Evolutionary conservation across 805 yeast genomes (phyloP).

Genomic region (Suhomyces prunicola): DNA sequence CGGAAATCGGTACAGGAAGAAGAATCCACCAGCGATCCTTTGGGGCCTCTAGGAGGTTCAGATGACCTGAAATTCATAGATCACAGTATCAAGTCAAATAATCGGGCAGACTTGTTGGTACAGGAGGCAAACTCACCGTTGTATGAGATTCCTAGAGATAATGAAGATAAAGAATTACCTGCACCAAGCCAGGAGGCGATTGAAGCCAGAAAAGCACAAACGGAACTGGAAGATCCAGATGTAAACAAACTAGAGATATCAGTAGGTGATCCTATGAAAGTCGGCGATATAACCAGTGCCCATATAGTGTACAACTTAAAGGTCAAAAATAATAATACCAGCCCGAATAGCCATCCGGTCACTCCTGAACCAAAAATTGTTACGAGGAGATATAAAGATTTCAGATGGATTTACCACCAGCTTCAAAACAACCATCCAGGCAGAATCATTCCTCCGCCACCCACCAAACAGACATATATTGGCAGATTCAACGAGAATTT

Average conservation of each 20-base stretch:
- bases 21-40: conserved; percentile 12
- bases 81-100: conserved; percentile 17
- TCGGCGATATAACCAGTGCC: conserved; percentile 85
- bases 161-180: neutral
- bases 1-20: neutral
- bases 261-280: conserved; percentile 88
- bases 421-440: conserved; percentile 87
- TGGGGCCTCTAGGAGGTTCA: conserved; percentile 28
- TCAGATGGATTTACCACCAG: conserved; percentile 91
- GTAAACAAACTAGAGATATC: conserved; percentile 52
- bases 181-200: neutral
- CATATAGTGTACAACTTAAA: conserved; percentile 84
- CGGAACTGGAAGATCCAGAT: neutral
- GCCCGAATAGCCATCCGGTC: conserved; percentile 10
- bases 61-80: conserved; percentile 12
- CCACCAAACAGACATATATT: conserved; percentile 89
- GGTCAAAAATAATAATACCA: conserved; percentile 49
- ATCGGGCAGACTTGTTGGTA: conserved; percentile 32
- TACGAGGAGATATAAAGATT: conserved; percentile 84
- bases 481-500: conserved; percentile 91
- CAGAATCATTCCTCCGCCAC: conserved; percentile 82
- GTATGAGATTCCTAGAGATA: conserved; percentile 36
- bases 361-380: conserved; percentile 36
- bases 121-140: conserved; percentile 54
- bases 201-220: conserved; percentile 6